phyloP scores from a whole-genome alignment of 345 rosid genomes.

The Orychophragmus violaceus region DNA sequence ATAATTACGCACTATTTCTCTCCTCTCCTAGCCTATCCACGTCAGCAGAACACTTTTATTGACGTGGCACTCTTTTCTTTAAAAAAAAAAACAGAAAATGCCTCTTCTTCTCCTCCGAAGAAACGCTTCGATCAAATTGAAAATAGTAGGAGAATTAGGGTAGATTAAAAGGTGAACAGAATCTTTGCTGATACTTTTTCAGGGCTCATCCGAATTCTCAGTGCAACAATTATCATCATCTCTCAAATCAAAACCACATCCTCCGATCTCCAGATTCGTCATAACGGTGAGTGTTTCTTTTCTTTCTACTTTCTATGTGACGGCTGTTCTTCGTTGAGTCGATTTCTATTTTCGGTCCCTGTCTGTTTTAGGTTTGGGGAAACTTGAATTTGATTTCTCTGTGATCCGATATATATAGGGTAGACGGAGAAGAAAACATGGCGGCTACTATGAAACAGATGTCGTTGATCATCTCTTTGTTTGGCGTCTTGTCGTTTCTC shows the following conservation, averaged over 20 bases:
- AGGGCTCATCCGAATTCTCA: slow-evolving; percentile 12
- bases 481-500: slow-evolving; percentile 59
- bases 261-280: not conserved
- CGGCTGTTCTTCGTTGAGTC: too few relatives aligned
- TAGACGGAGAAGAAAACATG: slow-evolving; percentile 33
- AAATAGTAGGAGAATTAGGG: too few relatives aligned
- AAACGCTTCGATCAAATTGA: too few relatives aligned
- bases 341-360: too few relatives aligned
- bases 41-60: too few relatives aligned
- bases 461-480: slow-evolving; percentile 45
- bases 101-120: too few relatives aligned
- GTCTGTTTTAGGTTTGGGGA: not conserved
- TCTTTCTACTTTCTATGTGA: too few relatives aligned
- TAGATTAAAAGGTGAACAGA: slow-evolving; percentile 8
- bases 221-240: not conserved
- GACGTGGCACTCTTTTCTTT: too few relatives aligned
- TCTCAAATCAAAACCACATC: not conserved
- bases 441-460: slow-evolving; percentile 54
- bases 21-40: too few relatives aligned
- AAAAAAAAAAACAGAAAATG: too few relatives aligned
- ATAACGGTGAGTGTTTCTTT: not conserved
- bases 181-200: not conserved
- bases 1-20: too few relatives aligned
- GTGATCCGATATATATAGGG: not conserved
- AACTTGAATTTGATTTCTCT: not conserved